Evolutionary conservation across 1,139 yeast genomes (phyloP).

Genomic region (Schwanniomyces etchellsii): DNA sequence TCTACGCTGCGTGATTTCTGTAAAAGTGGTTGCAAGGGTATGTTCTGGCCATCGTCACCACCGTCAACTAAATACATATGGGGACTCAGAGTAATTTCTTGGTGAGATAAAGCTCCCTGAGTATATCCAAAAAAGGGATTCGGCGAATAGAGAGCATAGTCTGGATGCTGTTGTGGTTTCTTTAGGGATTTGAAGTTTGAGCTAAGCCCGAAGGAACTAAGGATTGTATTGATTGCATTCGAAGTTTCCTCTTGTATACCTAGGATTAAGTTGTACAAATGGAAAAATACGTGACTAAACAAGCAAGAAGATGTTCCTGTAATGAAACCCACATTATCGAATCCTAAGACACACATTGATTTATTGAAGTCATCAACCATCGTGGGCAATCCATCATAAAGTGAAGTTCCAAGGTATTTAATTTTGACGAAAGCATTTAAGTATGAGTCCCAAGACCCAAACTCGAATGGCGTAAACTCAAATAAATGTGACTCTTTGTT

Average conservation of each 20-base stretch:
- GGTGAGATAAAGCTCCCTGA: constrained; percentile 1
- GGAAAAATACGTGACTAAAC: constrained; percentile 51
- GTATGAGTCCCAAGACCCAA: constrained; percentile 61
- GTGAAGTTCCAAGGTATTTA: constrained; percentile 48
- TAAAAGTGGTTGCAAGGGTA: constrained; percentile 36
- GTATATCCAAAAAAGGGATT: constrained; percentile 59
- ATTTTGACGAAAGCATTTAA: constrained; percentile 47
- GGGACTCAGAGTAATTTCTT: constrained; percentile 11
- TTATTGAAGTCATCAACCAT: constrained; percentile 16
- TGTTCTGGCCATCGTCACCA: constrained; percentile 41
- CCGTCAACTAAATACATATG: constrained; percentile 37
- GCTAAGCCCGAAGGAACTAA: constrained; percentile 45
- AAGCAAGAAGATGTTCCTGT: constrained; percentile 71
- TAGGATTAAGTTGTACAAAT: constrained; percentile 39
- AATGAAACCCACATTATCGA: constrained; percentile 70
- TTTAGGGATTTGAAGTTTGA: constrained; percentile 13
- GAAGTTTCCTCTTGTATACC: constrained; percentile 32
- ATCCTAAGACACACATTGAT: constrained; percentile 46
- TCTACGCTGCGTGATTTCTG: constrained; percentile 25
- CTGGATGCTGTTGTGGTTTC: constrained; percentile 40
- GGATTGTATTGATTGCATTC: constrained; percentile 36
- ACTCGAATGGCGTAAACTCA: constrained; percentile 63
- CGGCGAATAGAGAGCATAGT: constrained; percentile 67
- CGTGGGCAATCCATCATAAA: constrained; percentile 25
- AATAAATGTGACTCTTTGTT: constrained; percentile 26